A percentile compares a stretch with the other conserved stretches of the same genome.
Conservation (phyloP, 306 rosid genomes). For the Cucurbita moschata region DNA sequence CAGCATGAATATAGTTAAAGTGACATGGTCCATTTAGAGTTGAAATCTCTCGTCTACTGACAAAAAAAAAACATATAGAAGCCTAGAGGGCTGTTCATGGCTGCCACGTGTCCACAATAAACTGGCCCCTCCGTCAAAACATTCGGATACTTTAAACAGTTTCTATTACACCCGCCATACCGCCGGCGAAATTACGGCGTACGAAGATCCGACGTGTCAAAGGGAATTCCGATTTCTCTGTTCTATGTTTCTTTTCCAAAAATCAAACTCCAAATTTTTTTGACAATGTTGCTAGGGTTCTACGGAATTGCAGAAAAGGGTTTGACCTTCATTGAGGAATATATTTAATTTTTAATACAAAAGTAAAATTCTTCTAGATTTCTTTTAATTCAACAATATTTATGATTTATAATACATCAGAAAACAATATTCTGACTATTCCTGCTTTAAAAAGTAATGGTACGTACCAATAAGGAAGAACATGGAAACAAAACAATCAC, state of each 20-base stretch:
- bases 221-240: neutral
- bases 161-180: neutral
- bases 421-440: neutral
- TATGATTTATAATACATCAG: neutral
- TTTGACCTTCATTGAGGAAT: neutral
- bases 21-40: too few species aligned
- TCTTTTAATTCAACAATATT: too few species aligned
- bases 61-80: too few species aligned
- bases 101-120: neutral
- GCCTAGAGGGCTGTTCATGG: neutral
- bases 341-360: neutral
- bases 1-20: too few species aligned
- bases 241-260: too few species aligned
- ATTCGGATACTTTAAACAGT: too few species aligned
- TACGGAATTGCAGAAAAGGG: neutral
- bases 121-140: neutral
- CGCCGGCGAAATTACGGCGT: neutral
- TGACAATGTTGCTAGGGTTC: neutral
- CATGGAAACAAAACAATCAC: neutral
- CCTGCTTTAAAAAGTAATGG: neutral
- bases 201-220: neutral
- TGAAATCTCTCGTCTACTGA: too few species aligned
- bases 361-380: too few species aligned
- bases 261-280: neutral
- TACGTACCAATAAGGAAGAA: neutral